Evolutionary conservation across 306 rosid genomes (phyloP), one percentile per base, ranked within the genome.

Genomic region (Cucurbita argyrosperma): DNA sequence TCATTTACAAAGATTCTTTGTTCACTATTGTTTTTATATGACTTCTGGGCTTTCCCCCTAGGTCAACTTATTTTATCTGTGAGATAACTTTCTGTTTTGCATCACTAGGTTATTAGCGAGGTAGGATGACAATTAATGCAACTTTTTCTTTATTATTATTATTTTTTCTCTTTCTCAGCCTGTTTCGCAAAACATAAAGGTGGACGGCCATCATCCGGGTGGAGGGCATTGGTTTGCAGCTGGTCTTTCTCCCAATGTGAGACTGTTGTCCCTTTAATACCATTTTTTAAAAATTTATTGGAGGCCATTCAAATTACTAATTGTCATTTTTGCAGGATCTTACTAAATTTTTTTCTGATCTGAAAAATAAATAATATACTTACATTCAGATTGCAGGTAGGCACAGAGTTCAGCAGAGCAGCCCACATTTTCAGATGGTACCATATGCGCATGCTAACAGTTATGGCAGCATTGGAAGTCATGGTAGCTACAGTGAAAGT

Each of bases 221-320:
- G 97, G 91, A 76, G 99, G 99, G 63, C 99, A 95, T 82, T 95
- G 99, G 99, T 95, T 95, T 88, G 97, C 97, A 61, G 99, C 99
- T 80, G 99, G 99, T 79, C 86, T 95, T 84, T 95, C 99, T 66
- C 99, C 99, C 7, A 95, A 91, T 75, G 99, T 95, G 86, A 89
- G 95, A 74, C 58, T 71, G 45, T 72, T 81, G 77, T 71, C 60
- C 57, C 65, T 67, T 67, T 40, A 68, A 78, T 75, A 16, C 47
- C 57, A 8, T 40, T 10, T 15, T 51, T 72, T 21, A 30, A 16
- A 40, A 40, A 40, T 49, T 35, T 47, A 45, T 64, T 76, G 76
- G 43, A 79, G 81, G 61, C 74, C 76, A 65, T 58, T 35, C 53
- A 12, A 58, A 79, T 68, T n/a, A 61, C 47, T 60, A 19, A 21